Evolutionary conservation across 1,284 basidiomycete genomes (phyloP), one percentile per base, ranked within the genome.

Genomic region (Inonotus obliquus): DNA sequence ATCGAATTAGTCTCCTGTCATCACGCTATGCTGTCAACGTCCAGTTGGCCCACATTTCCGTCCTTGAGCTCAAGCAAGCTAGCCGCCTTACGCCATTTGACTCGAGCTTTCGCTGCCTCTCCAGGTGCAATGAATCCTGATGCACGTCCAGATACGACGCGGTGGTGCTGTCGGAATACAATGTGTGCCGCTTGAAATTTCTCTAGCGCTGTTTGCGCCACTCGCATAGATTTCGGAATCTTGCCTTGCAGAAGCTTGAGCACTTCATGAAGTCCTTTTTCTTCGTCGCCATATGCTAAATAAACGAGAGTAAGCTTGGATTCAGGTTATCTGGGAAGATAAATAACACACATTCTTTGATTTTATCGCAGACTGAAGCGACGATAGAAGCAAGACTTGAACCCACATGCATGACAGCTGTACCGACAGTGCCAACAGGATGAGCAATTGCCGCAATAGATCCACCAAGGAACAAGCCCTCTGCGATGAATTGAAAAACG

Each of bases 81-180:
- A 2, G 29, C 23, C 29, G 58, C 51, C 37, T 39, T 39, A 44
- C 51, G 58, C 58, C 58, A 54, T 19, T 54, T 60, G 4, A 21
- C 21, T 9, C 58, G 49, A 23, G 58, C 58, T 11, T 51, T 35
- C 58, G 58, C 58, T 6, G 58, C 58, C 58, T 60, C 58, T 21
- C 13, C 39, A 2, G 58, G 51, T 1, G 51, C 19, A 14, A 60
- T 60, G 25, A 44, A 54, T 17, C 58, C 58, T 2, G 51, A 53
- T 6, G 39, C 13, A 13, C 52, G 39, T 2, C 58, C 58, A 9
- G 25, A 51, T 19, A 38, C 14, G 17, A 60, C 58, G 10, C 39
- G 35, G 17, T 44, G 38, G 27, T 53, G 41, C 21, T 53, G 27
- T 10, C 48, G 58, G 44, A 60, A 54, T n/a, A 60, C 32, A 27